Conservation (phyloP, 2,329 filamentous ascomycete species). For the Pyrenophora graminea region DNA sequence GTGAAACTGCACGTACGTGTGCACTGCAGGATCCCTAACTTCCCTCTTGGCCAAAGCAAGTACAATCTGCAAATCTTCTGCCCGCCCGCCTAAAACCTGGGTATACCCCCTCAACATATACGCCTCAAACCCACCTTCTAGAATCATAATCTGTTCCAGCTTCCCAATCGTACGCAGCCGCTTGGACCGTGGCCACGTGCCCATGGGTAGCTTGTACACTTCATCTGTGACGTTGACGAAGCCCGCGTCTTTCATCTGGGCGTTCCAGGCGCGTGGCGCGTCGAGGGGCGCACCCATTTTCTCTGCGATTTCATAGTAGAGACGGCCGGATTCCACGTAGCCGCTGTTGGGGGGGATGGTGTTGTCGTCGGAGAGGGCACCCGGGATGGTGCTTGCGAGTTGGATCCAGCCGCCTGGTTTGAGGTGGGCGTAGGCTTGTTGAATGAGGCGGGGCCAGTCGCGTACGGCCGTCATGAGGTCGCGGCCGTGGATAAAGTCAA, state of each 20-base stretch:
- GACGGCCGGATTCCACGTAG: constrained; percentile 23
- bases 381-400: constrained; percentile 29
- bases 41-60: constrained; percentile 25
- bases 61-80: constrained; percentile 25
- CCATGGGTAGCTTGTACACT: constrained; percentile 33
- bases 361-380: constrained; percentile 23
- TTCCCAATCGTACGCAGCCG: constrained; percentile 22
- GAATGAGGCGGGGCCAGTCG: constrained; percentile 37
- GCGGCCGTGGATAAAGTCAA: constrained; percentile 40
- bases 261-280: constrained; percentile 38
- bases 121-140: constrained; percentile 29
- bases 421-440: constrained; percentile 34
- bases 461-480: constrained; percentile 38
- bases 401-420: constrained; percentile 33
- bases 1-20: constrained; percentile 32
- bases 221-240: constrained; percentile 51
- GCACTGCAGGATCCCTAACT: constrained; percentile 24
- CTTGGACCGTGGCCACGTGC: constrained; percentile 34
- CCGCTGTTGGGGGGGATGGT: constrained; percentile 26
- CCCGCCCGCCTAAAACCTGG: constrained; percentile 18
- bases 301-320: constrained; percentile 28
- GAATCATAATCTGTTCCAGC: constrained; percentile 30
- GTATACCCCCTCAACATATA: constrained; percentile 32
- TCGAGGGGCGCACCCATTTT: constrained; percentile 43
- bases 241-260: constrained; percentile 42